A percentile compares a stretch with the other conserved stretches of the same genome.
Evolutionary conservation across 352 stramenopile genomes (phyloP).

Genomic region (Phytophthora megakarya): DNA sequence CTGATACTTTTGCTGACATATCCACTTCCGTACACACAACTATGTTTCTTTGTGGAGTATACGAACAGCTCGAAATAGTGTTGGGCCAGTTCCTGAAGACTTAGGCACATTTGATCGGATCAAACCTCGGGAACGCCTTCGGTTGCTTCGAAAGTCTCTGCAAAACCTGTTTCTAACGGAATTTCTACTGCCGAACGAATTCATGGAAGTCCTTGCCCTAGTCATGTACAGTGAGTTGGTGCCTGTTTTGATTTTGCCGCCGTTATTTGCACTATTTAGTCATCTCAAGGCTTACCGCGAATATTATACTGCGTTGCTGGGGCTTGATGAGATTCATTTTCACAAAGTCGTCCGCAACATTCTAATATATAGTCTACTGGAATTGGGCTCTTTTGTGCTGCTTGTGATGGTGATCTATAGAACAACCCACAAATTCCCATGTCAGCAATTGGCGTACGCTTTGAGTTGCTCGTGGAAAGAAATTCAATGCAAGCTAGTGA

Average conservation of each 20-base stretch:
- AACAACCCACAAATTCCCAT: constrained; percentile 23
- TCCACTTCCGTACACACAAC: no score
- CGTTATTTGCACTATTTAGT: background rate
- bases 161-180: constrained; percentile 39
- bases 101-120: background rate
- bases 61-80: background rate
- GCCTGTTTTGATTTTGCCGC: background rate
- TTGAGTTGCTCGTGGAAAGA: constrained; percentile 13
- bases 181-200: constrained; percentile 39
- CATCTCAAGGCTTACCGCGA: constrained; percentile 3
- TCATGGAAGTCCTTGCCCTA: constrained; percentile 39
- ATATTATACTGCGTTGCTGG: constrained; percentile 34
- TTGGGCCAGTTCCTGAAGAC: background rate
- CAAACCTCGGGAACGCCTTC: background rate
- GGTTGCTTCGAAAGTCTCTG: constrained; percentile 27
- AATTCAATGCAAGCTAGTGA: constrained; percentile 28
- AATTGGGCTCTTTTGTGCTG: constrained; percentile 19
- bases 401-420: constrained; percentile 18
- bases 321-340: constrained; percentile 9
- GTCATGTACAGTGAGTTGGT: constrained; percentile 34
- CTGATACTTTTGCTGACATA: no score
- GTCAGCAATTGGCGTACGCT: constrained; percentile 32
- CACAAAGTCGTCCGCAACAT: constrained; percentile 7
- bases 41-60: no score
- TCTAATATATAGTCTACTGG: constrained; percentile 20